phyloP scores from a whole-genome alignment of 2,329 filamentous ascomycete genomes.

The Bipolaris zeicola region DNA sequence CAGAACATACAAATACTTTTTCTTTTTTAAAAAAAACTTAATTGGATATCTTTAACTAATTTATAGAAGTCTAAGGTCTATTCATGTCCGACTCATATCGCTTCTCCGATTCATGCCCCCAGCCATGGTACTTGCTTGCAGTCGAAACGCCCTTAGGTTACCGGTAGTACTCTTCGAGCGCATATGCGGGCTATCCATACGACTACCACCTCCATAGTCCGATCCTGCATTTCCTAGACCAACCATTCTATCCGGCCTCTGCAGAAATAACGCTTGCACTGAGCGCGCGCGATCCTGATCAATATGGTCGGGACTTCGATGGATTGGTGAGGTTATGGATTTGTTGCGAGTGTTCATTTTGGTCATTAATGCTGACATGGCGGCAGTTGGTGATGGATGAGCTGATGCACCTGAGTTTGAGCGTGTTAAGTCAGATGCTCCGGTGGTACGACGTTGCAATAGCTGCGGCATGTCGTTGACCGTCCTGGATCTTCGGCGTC shows the following conservation, averaged over 20 bases:
- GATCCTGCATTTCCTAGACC: constrained; percentile 1
- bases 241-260: background rate
- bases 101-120: constrained; percentile 2
- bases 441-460: background rate
- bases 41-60: background rate
- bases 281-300: background rate
- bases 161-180: constrained; percentile 3
- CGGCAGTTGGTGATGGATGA: background rate
- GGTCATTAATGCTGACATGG: constrained; percentile 1
- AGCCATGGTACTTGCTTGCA: constrained; percentile 3
- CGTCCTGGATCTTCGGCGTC: constrained; percentile 5
- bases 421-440: background rate
- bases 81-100: background rate
- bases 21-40: too few relatives aligned
- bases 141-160: constrained; percentile 1
- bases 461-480: constrained; percentile 3
- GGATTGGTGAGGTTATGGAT: background rate
- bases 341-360: constrained; percentile 1
- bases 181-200: background rate
- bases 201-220: background rate
- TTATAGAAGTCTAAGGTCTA: background rate
- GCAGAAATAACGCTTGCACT: background rate
- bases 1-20: too few relatives aligned
- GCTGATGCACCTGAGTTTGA: background rate
- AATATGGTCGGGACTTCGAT: background rate